Conservation (phyloP, 2,329 filamentous ascomycete genomes). For the Botryotinia convoluta region DNA sequence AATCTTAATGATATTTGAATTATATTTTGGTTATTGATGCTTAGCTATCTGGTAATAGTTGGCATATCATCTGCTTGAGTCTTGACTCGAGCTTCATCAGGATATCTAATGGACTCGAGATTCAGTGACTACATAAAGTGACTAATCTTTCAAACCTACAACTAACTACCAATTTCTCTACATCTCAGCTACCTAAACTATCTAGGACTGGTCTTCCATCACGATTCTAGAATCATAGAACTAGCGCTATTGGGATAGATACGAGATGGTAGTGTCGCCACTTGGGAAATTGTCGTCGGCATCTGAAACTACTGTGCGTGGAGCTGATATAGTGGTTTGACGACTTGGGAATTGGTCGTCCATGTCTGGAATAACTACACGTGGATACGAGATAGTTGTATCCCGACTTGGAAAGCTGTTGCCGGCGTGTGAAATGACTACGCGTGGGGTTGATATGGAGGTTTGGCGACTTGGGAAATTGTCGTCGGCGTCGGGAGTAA, state of each 20-base stretch:
- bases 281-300: not conserved
- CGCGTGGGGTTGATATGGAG: not conserved
- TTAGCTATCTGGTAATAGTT: not conserved
- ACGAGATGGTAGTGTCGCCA: not conserved
- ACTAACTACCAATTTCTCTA: not conserved
- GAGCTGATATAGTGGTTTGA: not conserved
- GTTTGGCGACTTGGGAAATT: not conserved
- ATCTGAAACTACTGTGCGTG: not conserved
- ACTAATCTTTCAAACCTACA: not conserved
- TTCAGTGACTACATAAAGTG: not conserved
- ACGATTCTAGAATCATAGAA: not conserved
- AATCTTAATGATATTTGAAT: not conserved
- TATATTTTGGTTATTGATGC: not conserved
- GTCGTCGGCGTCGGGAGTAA: not conserved
- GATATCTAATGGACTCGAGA: not conserved
- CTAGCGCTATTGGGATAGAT: not conserved
- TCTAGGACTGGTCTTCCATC: not conserved
- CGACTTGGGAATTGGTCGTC: not conserved
- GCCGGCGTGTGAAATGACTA: too few relatives aligned
- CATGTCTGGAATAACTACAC: too few relatives aligned
- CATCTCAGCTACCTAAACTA: not conserved
- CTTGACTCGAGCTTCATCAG: not conserved
- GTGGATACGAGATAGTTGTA: not conserved
- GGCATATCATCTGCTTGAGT: not conserved
- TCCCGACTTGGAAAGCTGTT: too few relatives aligned